Base-by-base conservation (phyloP, 805 yeast species). In the Candida oleophila region DNA sequence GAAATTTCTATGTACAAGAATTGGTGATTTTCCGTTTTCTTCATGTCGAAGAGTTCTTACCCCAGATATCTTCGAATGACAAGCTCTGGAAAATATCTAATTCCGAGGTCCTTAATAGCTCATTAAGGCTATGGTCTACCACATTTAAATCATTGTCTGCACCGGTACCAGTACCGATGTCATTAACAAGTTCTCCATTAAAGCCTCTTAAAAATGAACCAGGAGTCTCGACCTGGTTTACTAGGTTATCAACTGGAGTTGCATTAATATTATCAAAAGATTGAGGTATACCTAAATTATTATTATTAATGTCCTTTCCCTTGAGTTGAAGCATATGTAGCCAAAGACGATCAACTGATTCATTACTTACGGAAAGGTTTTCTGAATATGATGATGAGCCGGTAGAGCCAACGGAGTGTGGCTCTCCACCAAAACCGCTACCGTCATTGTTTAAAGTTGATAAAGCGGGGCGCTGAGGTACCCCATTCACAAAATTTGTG, bases 291-390 rank as follows among this genome's bases (percentile, higher is more conserved):
- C 42, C 42, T 9, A 41, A 32, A 20, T 30, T 19, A 32, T n/a
- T 30, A n/a, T 28, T 41, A 14, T 8, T 22, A 18, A 21, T 15
- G 12, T 41, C 30, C 4, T 41, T 47, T 21, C 45, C 32, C 32
- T 51, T 51, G 19, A 49, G 40, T 2, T 46, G 19, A 33, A 51
- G 41, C 49, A 52, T 47, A 45, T 50, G 54, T 19, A 57, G 22
- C 61, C 61, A 57, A 32, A 57, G 46, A 28, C 47, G 38, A 42
- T 57, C 61, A 25, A 53, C 47, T 39, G 50, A 45, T 32, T 54
- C 52, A 25, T 25, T 25, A 37, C 49, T 50, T 8, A 55, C 45
- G 37, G 34, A 41, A 3, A 19, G 18, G 34, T 44, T 42, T 30
- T 36, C 42, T 8, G 18, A n/a, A 11, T 44, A 41, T 7, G 22